Evolutionary conservation across 331 rosid species (phyloP), one percentile per base, ranked within the genome.

Genomic region (Rosa hybrid): DNA sequence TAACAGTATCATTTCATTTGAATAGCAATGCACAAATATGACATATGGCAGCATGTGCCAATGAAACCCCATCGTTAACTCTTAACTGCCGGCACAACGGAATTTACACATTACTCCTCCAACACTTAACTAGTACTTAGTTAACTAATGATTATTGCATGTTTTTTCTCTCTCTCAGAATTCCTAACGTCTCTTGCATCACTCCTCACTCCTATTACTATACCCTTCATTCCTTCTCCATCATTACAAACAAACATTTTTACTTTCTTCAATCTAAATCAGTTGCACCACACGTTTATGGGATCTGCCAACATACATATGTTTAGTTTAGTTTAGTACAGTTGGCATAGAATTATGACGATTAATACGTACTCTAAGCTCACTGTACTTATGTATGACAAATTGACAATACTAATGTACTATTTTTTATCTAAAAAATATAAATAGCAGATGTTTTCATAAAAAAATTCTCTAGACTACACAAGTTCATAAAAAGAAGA

Each of bases 31-130:
- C 25, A 12, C 70, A 65, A 65, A 2, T 17, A 17, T 17, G 60
- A 62, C 71, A 62, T 41, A 46, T 63, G 72, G 80, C 60, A 17
- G 39, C 6, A 68, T 68, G 18, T 14, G 9, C 79, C 56, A 44
- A 75, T 13, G 20, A 49, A 72, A 62, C 30, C 59, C 12, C 62
- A 27, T 76, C 9, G 80, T 76, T 76, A 63, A 45, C 80, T 64
- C 50, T 48, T 34, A 30, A 64, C 64, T 30, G 80, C 80, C 64
- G 80, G 80, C 80, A 63, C 46, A 30, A 7, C 11, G 39, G 17
- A 25, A 76, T 59, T 41, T 54, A 75, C 68, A 74, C 38, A 39
- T 70, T 12, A n/a, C 49, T 39, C 74, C 53, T 42, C 27, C 50
- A 68, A 67, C 48, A 67, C 13, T 30, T 30, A 0, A 63, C 69